A percentile compares a stretch with the other conserved stretches of the same genome.
Conservation (phyloP, 208 protist genomes). For the Kentomonas sorsogonicus region DNA sequence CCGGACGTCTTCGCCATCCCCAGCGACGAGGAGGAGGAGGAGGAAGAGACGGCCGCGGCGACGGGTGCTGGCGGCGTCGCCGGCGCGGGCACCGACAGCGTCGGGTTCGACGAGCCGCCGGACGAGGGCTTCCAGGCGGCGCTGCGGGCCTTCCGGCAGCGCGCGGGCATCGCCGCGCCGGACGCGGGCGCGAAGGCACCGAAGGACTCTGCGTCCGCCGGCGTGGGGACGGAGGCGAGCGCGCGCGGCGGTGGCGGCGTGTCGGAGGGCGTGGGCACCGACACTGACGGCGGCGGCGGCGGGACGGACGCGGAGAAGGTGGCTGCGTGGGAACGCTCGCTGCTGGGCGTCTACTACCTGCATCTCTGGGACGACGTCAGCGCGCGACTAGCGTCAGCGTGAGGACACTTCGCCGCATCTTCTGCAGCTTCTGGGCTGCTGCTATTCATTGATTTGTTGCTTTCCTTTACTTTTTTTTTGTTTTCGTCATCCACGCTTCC, state of each 20-base stretch:
- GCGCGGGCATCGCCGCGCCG: not conserved
- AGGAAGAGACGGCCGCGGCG: not conserved
- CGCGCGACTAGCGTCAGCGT: no score
- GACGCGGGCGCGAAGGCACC: not conserved
- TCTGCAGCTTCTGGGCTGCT: no score
- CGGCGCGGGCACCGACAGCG: slow-evolving; percentile 9
- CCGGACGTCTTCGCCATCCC: slow-evolving; percentile 15
- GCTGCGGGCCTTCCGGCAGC: not conserved
- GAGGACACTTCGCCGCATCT: no score
- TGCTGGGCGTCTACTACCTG: slow-evolving; percentile 4
- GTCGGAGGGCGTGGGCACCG: slow-evolving; percentile 1
- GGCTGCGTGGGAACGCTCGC: not conserved
- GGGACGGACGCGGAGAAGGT: slow-evolving; percentile 1
- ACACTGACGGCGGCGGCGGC: not conserved
- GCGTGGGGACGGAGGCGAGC: not conserved
- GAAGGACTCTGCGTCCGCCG: not conserved
- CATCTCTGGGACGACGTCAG: slow-evolving; percentile 2
- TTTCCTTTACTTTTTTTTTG: not conserved
- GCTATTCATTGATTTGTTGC: not conserved
- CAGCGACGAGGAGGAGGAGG: slow-evolving; percentile 4
- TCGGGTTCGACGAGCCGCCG: slow-evolving; percentile 9
- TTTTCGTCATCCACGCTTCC: slow-evolving; percentile 5
- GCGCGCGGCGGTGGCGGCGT: no score
- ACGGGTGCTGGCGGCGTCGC: slow-evolving; percentile 3
- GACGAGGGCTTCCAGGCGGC: slow-evolving; percentile 2